phyloP scores from a whole-genome alignment of 495 filamentous ascomycete species.

The Xanthoparmelia taractica region DNA sequence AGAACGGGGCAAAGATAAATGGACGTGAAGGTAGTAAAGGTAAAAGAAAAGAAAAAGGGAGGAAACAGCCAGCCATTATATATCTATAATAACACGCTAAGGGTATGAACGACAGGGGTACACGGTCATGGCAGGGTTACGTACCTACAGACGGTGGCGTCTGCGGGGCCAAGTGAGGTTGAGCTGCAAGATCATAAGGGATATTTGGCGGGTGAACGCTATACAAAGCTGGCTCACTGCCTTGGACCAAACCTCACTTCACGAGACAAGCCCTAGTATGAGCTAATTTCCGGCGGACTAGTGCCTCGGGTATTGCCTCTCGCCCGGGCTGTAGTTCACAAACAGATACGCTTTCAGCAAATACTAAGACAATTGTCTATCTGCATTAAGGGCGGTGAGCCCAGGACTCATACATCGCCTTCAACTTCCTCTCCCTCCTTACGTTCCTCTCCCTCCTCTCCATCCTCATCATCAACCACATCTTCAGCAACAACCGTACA shows the following conservation, averaged over 20 bases:
- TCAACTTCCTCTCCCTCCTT: background rate
- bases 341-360: no score
- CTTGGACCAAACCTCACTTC: constrained; percentile 1
- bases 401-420: background rate
- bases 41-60: background rate
- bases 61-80: background rate
- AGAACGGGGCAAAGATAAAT: background rate
- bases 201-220: background rate
- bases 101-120: background rate
- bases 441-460: background rate
- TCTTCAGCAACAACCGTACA: constrained; percentile 52
- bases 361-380: no score
- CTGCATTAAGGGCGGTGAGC: background rate
- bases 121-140: background rate
- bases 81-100: background rate
- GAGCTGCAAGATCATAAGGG: background rate
- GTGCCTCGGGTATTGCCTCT: background rate
- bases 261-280: background rate
- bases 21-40: background rate
- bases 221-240: background rate
- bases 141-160: background rate
- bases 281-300: background rate
- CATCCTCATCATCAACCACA: background rate
- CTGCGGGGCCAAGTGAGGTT: background rate
- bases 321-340: no score